A percentile compares a stretch with the other conserved stretches of the same genome.
Conservation (phyloP, 768 basidiomycete genomes). For the Phaeolepiota aurea region DNA sequence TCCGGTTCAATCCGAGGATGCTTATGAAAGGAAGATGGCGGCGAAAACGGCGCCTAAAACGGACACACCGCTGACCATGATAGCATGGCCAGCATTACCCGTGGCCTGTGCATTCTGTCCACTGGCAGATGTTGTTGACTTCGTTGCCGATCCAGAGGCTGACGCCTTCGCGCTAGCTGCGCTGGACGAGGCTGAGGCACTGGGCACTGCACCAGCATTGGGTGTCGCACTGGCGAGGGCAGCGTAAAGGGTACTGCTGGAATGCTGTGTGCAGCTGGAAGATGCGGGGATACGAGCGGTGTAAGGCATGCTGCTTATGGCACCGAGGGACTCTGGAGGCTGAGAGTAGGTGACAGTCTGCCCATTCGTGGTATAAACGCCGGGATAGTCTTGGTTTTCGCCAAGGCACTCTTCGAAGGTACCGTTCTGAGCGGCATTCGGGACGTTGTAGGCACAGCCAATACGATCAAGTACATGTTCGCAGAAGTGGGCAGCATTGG, state of each 20-base stretch:
- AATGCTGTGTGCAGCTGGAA: slow-evolving; percentile 23
- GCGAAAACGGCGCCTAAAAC: slow-evolving; percentile 15
- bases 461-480: slow-evolving; percentile 70
- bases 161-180: neutral
- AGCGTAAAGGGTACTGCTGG: slow-evolving; percentile 19
- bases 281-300: slow-evolving; percentile 28
- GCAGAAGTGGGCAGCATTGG: slow-evolving; percentile 47
- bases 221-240: slow-evolving; percentile 13
- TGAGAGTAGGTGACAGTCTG: slow-evolving; percentile 31
- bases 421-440: slow-evolving; percentile 47
- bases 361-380: slow-evolving; percentile 35
- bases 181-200: neutral
- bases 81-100: slow-evolving; percentile 4
- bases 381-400: slow-evolving; percentile 55
- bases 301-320: slow-evolving; percentile 34
- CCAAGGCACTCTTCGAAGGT: slow-evolving; percentile 56
- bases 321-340: slow-evolving; percentile 32
- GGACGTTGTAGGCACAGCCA: slow-evolving; percentile 66
- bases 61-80: slow-evolving; percentile 10
- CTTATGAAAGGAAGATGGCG: slow-evolving; percentile 15
- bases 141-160: neutral
- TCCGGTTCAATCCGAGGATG: too few species aligned
- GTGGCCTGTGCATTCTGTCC: slow-evolving; percentile 4
- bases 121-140: neutral
- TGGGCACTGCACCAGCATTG: slow-evolving; percentile 2